Conservation (phyloP, 1,284 basidiomycete genomes). For the Rhodotorula sp. region DNA sequence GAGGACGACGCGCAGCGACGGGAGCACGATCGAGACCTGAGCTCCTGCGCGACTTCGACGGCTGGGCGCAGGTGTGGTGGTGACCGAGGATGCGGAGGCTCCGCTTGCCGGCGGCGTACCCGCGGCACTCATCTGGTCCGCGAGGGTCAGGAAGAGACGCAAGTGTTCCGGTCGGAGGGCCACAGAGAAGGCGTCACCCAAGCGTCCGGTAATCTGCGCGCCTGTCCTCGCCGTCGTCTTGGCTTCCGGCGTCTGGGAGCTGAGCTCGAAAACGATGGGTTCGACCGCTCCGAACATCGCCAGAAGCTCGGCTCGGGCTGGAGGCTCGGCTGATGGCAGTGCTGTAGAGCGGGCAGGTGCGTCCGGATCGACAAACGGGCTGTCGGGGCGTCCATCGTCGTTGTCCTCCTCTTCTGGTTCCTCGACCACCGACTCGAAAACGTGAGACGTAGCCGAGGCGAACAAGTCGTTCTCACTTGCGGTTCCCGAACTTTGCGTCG, state of each 20-base stretch:
- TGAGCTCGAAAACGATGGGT: neutral
- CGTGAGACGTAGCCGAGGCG: conserved; percentile 27
- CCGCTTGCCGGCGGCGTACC: too few relatives aligned
- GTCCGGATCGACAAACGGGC: conserved; percentile 13
- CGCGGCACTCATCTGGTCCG: neutral
- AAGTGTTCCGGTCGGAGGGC: neutral
- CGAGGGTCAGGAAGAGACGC: neutral
- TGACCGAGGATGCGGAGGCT: too few relatives aligned
- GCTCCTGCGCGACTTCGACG: neutral
- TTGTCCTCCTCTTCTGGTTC: neutral
- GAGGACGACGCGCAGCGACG: neutral
- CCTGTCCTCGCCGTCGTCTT: neutral
- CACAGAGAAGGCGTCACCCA: neutral
- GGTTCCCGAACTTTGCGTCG: conserved; percentile 4
- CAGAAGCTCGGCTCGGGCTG: neutral
- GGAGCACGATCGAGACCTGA: neutral
- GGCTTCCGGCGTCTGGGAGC: neutral
- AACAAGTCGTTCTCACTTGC: conserved; percentile 40
- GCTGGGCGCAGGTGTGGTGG: too few relatives aligned
- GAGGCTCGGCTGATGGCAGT: neutral
- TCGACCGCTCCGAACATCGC: neutral
- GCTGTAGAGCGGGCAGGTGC: neutral
- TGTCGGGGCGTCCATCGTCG: conserved; percentile 3
- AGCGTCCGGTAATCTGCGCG: neutral
- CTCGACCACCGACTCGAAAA: conserved; percentile 1